Conservation (phyloP, 1,284 basidiomycete genomes). For the Microbotryum saponariae region DNA sequence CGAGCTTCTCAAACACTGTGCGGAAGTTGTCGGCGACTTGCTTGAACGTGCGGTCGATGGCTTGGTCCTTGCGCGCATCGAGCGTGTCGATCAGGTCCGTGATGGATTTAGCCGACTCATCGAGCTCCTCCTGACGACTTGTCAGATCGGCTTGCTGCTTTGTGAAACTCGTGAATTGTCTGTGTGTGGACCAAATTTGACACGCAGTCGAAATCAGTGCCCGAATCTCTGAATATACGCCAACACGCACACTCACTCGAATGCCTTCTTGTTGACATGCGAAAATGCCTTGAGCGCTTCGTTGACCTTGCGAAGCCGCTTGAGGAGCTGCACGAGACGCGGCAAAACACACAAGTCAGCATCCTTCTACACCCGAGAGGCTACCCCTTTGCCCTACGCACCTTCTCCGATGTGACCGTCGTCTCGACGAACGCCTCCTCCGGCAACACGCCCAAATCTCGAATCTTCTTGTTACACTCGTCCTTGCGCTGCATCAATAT, state of each 20-base stretch:
- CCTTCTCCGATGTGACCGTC: conserved; percentile 57
- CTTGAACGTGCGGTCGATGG: conserved; percentile 96
- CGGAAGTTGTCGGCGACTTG: conserved; percentile 95
- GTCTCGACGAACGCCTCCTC: conserved; percentile 97
- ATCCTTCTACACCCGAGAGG: no score
- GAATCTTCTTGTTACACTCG: conserved; percentile 86
- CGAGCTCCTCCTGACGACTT: conserved; percentile 78
- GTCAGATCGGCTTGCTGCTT: conserved; percentile 90
- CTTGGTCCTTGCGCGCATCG: conserved; percentile 95
- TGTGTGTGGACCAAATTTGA: background rate
- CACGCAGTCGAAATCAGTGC: background rate
- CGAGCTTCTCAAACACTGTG: conserved; percentile 94
- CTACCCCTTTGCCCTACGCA: no score
- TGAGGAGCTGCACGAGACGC: conserved; percentile 58
- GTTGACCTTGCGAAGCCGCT: conserved; percentile 80
- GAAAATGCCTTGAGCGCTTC: conserved; percentile 91
- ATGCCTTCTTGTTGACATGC: conserved; percentile 99
- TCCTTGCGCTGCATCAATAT: conserved; percentile 77
- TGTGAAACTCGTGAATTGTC: conserved; percentile 91
- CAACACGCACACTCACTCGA: conserved; percentile 50
- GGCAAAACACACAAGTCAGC: no score
- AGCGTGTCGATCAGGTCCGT: conserved; percentile 89
- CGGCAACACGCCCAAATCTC: conserved; percentile 90
- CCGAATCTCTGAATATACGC: background rate
- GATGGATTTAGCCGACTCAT: conserved; percentile 79